Conservation (phyloP, 192 early-diverging fungal species). For the Helicostylum pulchrum region DNA sequence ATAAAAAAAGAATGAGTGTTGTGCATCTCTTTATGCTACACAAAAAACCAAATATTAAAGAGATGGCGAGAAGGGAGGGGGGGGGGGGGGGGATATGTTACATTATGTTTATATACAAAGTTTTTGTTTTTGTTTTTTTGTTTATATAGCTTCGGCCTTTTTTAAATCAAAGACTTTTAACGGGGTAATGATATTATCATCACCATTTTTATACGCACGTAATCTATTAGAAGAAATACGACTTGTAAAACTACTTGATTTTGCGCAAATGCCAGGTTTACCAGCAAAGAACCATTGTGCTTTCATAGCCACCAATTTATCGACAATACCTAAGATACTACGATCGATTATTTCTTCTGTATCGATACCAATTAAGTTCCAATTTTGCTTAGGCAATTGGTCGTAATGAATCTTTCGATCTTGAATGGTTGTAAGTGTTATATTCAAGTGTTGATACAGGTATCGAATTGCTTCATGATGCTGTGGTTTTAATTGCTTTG, state of each 20-base stretch:
- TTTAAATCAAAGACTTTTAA: conserved; percentile 11
- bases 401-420: conserved; percentile 10
- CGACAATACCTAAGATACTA: conserved; percentile 34
- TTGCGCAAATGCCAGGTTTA: conserved; percentile 27
- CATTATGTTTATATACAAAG: neutral
- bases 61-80: neutral
- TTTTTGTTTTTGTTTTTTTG: neutral
- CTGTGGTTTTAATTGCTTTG: conserved; percentile 14
- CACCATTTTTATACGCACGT: conserved; percentile 8
- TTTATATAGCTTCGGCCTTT: neutral
- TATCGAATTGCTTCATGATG: conserved; percentile 36
- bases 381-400: conserved; percentile 20
- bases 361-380: conserved; percentile 30
- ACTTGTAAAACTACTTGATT: conserved; percentile 29
- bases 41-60: neutral
- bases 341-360: neutral
- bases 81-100: neutral
- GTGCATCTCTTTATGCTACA: too few relatives aligned
- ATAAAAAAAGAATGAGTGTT: neutral
- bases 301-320: conserved; percentile 38
- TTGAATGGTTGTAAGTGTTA: conserved; percentile 24
- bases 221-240: conserved; percentile 27
- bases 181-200: conserved; percentile 15
- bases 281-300: conserved; percentile 38
- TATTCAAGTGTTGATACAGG: conserved; percentile 26